phyloP scores from a whole-genome alignment of 768 basidiomycete genomes.

The Candolleomyces eurysporus region DNA sequence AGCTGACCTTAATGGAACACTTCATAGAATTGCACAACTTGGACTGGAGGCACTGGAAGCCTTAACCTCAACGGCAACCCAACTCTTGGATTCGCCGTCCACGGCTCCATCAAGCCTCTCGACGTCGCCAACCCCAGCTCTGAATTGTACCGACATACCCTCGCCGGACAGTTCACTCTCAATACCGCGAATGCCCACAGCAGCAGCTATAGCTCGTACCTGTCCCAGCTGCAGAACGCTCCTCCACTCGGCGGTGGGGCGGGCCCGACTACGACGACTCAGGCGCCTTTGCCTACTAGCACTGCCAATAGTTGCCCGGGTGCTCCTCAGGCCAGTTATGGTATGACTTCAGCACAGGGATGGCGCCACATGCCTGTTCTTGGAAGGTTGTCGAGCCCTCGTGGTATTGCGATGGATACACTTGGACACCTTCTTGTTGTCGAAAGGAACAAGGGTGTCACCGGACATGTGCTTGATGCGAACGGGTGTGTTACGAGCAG shows the following conservation, averaged over 20 bases:
- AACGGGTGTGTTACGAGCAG: constrained; percentile 8
- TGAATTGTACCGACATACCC: constrained; percentile 7
- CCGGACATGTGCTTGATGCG: constrained; percentile 2
- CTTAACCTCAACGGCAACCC: constrained; percentile 6
- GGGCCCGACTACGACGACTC: neutral
- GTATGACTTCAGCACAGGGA: neutral
- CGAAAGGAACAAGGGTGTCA: constrained; percentile 3
- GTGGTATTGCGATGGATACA: constrained; percentile 5
- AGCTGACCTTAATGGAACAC: neutral
- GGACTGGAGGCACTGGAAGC: constrained; percentile 9
- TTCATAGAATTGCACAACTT: constrained; percentile 11
- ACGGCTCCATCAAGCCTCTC: constrained; percentile 9
- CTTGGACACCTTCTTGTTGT: neutral
- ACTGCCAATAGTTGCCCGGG: constrained; percentile 3
- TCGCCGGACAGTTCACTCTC: constrained; percentile 1
- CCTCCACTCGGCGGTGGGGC: constrained; percentile 1
- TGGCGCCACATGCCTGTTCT: constrained; percentile 1
- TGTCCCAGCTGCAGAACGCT: neutral
- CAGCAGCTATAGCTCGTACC: neutral
- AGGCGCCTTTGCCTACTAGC: neutral
- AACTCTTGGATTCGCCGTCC: constrained; percentile 5
- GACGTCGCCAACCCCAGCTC: constrained; percentile 1
- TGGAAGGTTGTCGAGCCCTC: neutral
- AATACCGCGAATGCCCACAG: constrained; percentile 3
- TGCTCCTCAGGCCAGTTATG: constrained; percentile 5